These are phyloP conservation scores for Diaporthe australafricana DNA, from an alignment of 2,329 filamentous ascomycete species.

Conservation along the genomic window DNA sequence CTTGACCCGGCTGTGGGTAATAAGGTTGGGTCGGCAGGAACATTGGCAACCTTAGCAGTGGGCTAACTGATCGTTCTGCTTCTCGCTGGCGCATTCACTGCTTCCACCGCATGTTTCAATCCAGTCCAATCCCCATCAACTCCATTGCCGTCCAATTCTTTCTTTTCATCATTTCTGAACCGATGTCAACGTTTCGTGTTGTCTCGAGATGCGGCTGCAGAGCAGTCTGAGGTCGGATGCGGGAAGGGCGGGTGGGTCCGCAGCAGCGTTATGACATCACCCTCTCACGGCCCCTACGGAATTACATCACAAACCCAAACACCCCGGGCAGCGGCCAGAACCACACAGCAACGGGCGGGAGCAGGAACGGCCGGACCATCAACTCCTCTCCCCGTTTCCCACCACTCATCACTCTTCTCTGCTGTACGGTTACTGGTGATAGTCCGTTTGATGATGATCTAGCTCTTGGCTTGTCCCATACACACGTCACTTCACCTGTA, in stretches of 20 bases:
- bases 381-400: background rate
- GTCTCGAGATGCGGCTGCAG: slow-evolving; percentile 11
- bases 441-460: background rate
- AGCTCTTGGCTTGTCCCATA: slow-evolving; percentile 26
- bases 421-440: background rate
- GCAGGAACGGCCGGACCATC: slow-evolving; percentile 1
- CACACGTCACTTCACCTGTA: slow-evolving; percentile 23
- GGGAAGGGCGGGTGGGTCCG: slow-evolving; percentile 7
- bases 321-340: background rate
- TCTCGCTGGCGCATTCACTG: background rate
- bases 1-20: background rate
- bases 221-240: background rate
- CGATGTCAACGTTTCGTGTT: background rate
- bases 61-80: background rate
- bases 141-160: background rate
- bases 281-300: slow-evolving; percentile 8
- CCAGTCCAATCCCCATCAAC: background rate
- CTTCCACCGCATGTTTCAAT: background rate
- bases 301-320: slow-evolving; percentile 23
- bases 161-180: no score
- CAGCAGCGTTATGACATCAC: slow-evolving; percentile 18
- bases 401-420: no score
- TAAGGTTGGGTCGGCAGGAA: slow-evolving; percentile 9
- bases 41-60: background rate
- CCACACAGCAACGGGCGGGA: background rate